Conservation (phyloP, 148 eudicot genomes). For the Amaranthus palmeri region DNA sequence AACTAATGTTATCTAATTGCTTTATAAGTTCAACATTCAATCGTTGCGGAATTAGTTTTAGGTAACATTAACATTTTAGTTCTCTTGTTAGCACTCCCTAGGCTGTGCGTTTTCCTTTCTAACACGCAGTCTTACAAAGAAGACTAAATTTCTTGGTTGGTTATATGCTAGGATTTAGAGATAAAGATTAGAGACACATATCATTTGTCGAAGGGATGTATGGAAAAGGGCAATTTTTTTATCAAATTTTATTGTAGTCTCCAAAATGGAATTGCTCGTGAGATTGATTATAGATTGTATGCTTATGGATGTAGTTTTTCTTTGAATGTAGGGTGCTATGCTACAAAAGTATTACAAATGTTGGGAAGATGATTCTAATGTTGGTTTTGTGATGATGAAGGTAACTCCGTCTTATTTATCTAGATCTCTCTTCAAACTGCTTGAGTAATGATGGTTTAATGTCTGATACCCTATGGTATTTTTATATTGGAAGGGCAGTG, state of each 20-base stretch:
- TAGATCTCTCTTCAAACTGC: background rate
- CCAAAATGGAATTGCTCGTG: background rate
- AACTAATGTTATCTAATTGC: too few relatives aligned
- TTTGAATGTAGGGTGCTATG: slow-evolving; percentile 48
- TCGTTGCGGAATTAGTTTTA: too few relatives aligned
- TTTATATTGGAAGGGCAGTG: slow-evolving; percentile 62
- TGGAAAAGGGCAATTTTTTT: too few relatives aligned
- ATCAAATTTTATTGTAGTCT: background rate
- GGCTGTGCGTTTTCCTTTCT: too few relatives aligned
- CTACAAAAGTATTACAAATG: slow-evolving; percentile 54
- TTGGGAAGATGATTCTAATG: slow-evolving; percentile 71
- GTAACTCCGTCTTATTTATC: slow-evolving; percentile 28
- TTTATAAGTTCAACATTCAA: too few relatives aligned
- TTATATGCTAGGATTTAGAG: too few relatives aligned
- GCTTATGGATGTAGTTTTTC: slow-evolving; percentile 5
- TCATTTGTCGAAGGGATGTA: too few relatives aligned
- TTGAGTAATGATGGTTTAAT: background rate
- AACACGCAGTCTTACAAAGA: too few relatives aligned
- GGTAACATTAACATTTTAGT: too few relatives aligned
- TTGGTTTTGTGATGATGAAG: slow-evolving; percentile 76
- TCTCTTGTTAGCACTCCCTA: too few relatives aligned
- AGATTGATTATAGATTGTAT: background rate
- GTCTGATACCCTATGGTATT: slow-evolving; percentile 8
- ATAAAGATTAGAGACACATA: too few relatives aligned
- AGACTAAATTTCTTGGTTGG: too few relatives aligned